Evolutionary conservation across 805 yeast genomes (phyloP), one percentile per base, ranked within the genome.

Genomic region (Barnettozyma sp.): DNA sequence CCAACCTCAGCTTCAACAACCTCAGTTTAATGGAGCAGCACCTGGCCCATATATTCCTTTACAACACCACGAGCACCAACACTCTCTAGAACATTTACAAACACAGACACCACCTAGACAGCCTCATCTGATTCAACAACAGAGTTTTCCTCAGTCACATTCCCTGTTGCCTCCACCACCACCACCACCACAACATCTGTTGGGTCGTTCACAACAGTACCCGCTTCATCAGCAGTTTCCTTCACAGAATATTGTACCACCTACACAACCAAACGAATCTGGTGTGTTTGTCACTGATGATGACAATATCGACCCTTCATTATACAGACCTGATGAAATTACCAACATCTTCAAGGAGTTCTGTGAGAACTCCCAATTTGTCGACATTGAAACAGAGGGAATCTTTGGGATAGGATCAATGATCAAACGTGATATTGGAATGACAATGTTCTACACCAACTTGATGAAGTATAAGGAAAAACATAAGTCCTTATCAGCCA

Each of bases 351-450:
- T 43, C 33, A 40, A 44, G 17, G 31, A 34, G 15, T 39, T 34
- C 14, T 21, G 43, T 7, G 42, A 48, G 10, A 39, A 41, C 16
- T 32, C 52, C 13, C 35, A 41, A 19, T 32, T 30, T 19, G 27
- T 48, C 22, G 30, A 35, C 9, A 18, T 46, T 16, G 43, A 48
- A 14, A 32, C 42, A 15, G 35, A 38, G 15, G 56, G 58, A 2
- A 18, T 53, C 20, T 52, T 51, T 35, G 49, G 42, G n/a, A 23
- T 33, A 6, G 38, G 35, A 4, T 27, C 49, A 1, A 13, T 44
- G 12, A 31, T 40, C 5, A 46, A 48, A 26, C 52, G 42, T 30
- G 58, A 53, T 33, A 26, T 22, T 3, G 38, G 43, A 24, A 36
- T 37, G 22, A 36, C 48, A 0, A 14, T 46, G 15, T 44, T 44